Evolutionary conservation across 345 rosid species (phyloP).

Genomic region (Boechera retrofracta): DNA sequence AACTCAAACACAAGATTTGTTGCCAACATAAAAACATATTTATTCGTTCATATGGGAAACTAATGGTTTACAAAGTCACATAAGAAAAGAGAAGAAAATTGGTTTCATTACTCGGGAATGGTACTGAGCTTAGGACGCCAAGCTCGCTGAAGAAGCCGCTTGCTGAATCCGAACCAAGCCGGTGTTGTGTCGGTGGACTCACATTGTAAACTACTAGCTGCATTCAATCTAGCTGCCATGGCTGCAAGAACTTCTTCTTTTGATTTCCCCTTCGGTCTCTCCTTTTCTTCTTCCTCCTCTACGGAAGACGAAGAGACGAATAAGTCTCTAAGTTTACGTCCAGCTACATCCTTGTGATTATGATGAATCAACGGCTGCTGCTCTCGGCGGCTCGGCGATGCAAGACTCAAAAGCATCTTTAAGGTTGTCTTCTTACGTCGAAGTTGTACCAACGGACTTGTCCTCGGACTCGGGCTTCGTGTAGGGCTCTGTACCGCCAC

Average conservation of each 20-base stretch:
- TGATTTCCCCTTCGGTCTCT: conserved; percentile 35
- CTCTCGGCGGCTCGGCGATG: conserved; percentile 48
- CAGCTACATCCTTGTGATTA: conserved; percentile 41
- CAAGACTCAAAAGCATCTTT: conserved; percentile 70
- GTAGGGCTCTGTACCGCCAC: conserved; percentile 75
- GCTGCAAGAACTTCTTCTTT: conserved; percentile 44
- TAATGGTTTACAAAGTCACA: conserved; percentile 26
- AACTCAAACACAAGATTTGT: no score
- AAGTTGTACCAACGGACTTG: conserved; percentile 77
- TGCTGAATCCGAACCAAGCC: conserved; percentile 72
- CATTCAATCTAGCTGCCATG: conserved; percentile 41
- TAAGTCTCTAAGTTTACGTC: conserved; percentile 66
- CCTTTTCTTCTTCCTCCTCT: conserved; percentile 29
- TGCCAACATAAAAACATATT: not conserved
- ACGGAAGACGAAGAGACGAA: conserved; percentile 58
- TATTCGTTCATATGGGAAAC: conserved; percentile 23
- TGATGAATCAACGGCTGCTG: conserved; percentile 35
- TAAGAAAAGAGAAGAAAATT: conserved; percentile 7
- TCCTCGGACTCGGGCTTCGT: conserved; percentile 70
- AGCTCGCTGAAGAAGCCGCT: conserved; percentile 59
- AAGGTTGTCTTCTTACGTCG: conserved; percentile 72
- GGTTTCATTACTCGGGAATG: conserved; percentile 57
- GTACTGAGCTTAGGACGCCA: conserved; percentile 82
- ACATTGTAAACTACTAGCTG: not conserved
- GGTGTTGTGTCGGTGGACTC: conserved; percentile 48